A percentile compares a stretch with the other conserved stretches of the same genome.
Evolutionary conservation across 2,329 filamentous ascomycete genomes (phyloP).

Genomic region (Lecanicillium sp.): DNA sequence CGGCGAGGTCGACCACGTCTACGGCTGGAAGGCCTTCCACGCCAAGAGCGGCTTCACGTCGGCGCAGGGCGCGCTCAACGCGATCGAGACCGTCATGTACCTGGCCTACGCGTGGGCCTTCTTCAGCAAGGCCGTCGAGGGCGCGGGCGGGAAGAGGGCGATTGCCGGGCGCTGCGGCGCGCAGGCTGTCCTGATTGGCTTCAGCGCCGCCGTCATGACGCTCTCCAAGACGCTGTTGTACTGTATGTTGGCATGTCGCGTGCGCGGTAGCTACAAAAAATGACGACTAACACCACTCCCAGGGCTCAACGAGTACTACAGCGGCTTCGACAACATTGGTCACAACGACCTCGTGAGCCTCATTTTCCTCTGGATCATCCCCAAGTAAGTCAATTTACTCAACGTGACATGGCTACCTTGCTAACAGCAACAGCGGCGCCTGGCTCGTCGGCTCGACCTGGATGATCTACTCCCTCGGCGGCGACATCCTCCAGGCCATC

Average conservation of each 20-base stretch:
- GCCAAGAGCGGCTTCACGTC: constrained; percentile 67
- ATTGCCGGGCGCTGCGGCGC: constrained; percentile 40
- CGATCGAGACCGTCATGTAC: constrained; percentile 62
- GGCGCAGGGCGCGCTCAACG: constrained; percentile 66
- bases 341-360: constrained; percentile 44
- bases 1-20: constrained; percentile 71
- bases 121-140: constrained; percentile 21
- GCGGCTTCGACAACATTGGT: constrained; percentile 50
- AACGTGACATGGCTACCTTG: too few relatives aligned
- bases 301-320: constrained; percentile 54
- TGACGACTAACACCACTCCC: too few relatives aligned
- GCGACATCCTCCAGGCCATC: constrained; percentile 43
- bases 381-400: constrained; percentile 51
- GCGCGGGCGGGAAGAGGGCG: constrained; percentile 21
- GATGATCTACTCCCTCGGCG: constrained; percentile 44
- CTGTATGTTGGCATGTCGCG: too few relatives aligned
- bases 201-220: constrained; percentile 53
- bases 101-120: constrained; percentile 44
- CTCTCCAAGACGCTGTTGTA: constrained; percentile 57
- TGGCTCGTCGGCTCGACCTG: constrained; percentile 50
- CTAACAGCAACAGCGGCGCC: constrained; percentile 35
- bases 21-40: constrained; percentile 69
- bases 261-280: too few relatives aligned
- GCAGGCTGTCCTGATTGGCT: constrained; percentile 41
- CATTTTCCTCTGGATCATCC: constrained; percentile 50